Evolutionary conservation across 345 rosid genomes (phyloP).

Genomic region (Sonneratia alba): DNA sequence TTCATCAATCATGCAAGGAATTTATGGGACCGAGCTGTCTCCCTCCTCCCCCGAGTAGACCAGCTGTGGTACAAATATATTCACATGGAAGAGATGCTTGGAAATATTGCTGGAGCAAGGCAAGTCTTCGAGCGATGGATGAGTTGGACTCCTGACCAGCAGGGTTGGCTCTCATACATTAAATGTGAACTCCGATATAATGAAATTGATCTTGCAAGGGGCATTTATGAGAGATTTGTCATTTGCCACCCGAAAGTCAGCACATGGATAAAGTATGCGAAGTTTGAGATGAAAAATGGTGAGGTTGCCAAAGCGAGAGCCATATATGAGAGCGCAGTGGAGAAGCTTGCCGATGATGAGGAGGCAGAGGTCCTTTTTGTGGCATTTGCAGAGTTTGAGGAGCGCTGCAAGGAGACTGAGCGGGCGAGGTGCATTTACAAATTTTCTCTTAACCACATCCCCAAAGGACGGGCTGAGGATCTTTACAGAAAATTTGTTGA

Average conservation of each 20-base stretch:
- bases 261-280: constrained; percentile 64
- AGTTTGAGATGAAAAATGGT: constrained; percentile 83
- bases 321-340: constrained; percentile 71
- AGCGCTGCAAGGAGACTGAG: constrained; percentile 66
- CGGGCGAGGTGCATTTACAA: constrained; percentile 73
- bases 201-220: constrained; percentile 56
- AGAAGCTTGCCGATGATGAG: constrained; percentile 71
- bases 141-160: constrained; percentile 76
- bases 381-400: constrained; percentile 87
- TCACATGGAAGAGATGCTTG: constrained; percentile 87
- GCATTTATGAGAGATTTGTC: constrained; percentile 59
- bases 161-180: constrained; percentile 71
- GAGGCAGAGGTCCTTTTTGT: constrained; percentile 73
- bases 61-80: constrained; percentile 93
- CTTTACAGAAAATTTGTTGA: constrained; percentile 68
- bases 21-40: constrained; percentile 81
- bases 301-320: constrained; percentile 51
- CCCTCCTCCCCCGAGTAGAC: constrained; percentile 65
- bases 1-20: constrained; percentile 71
- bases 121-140: constrained; percentile 84
- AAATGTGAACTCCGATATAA: constrained; percentile 71
- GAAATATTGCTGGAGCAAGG: constrained; percentile 70
- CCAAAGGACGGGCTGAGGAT: constrained; percentile 81
- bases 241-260: constrained; percentile 59
- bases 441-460: constrained; percentile 77